Base-by-base conservation (phyloP, 768 basidiomycete species). In the Boletus rubroflammeus region DNA sequence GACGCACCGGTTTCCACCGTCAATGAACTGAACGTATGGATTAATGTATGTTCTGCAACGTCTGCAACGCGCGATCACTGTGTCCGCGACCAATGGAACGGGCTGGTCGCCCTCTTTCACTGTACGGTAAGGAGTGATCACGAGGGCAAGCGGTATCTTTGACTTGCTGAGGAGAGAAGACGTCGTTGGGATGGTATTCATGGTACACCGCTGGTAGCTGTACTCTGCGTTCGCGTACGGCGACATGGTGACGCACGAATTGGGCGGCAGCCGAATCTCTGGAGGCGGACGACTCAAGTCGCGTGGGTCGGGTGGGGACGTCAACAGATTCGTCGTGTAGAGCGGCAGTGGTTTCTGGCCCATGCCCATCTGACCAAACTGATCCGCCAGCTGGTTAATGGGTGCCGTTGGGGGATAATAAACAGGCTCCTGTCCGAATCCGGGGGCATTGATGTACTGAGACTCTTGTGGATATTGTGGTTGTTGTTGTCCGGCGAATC, bases 11-110 rank as follows among this genome's bases (percentile, higher is more conserved):
- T 93, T 95, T 29, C 97, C 97, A 51, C 94, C 94, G 64, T 99
- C 97, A 64, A 98, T 92, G 71, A 98, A 98, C 65, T 93, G 92
- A 21, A 97, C 94, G 65, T 90, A 98, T 4, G 96, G 94, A 67
- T 98, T 96, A 72, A 98, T 98, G 74, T 98, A 98, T 34, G 93
- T 88, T 67, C 96, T 84, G 78, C 96, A 98, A 19, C 96, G 83
- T 57, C 96, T 82, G 75, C 96, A 98, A 41, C 96, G 88, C 40
- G 96, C 95, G 64, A 98, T 98, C 41, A 98, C 89, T 0, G 90
- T 93, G 67, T 98, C 96, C 0, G 88, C 84, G 9, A 98, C 83
- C 38, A 98, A 78, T n/a, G 93, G 92, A 21, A 98, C 91, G 1
- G 82, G 80, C 39, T 86, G 84, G 54, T 93, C 88, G 41, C 88